A percentile compares a stretch with the other conserved stretches of the same genome.
These are phyloP conservation scores for Pichia inconspicua DNA, from an alignment of 1,139 yeast genomes.

Conservation along the genomic window DNA sequence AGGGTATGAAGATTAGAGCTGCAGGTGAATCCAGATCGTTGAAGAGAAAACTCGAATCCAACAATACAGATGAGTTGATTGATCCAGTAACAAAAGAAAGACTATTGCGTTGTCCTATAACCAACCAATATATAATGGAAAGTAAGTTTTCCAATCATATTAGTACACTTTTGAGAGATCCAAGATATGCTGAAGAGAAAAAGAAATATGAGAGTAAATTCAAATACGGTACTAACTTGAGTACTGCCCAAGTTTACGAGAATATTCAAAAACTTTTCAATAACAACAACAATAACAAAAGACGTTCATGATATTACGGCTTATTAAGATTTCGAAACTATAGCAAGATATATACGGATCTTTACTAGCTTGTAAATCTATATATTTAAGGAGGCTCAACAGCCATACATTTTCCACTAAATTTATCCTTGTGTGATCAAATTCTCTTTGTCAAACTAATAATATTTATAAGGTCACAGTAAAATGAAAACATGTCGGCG, in stretches of 20 bases:
- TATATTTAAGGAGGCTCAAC: no score
- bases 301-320: not conserved
- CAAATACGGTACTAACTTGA: constrained; percentile 44
- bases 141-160: constrained; percentile 67
- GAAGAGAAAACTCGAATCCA: constrained; percentile 14
- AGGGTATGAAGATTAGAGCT: constrained; percentile 57
- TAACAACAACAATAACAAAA: constrained; percentile 13
- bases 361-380: no score
- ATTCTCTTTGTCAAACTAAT: no score
- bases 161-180: constrained; percentile 66
- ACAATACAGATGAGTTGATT: constrained; percentile 1
- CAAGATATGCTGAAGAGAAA: constrained; percentile 66
- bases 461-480: no score
- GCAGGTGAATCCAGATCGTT: constrained; percentile 61
- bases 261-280: constrained; percentile 58
- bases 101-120: constrained; percentile 61
- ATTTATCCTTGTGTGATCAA: no score
- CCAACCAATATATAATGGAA: constrained; percentile 64
- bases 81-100: constrained; percentile 28
- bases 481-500: no score
- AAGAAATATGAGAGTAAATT: constrained; percentile 56
- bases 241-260: constrained; percentile 62
- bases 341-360: no score
- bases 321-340: no score
- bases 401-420: no score